Base-by-base conservation (phyloP, 2,329 filamentous ascomycete species). In the Chrysoporthe puriensis region DNA sequence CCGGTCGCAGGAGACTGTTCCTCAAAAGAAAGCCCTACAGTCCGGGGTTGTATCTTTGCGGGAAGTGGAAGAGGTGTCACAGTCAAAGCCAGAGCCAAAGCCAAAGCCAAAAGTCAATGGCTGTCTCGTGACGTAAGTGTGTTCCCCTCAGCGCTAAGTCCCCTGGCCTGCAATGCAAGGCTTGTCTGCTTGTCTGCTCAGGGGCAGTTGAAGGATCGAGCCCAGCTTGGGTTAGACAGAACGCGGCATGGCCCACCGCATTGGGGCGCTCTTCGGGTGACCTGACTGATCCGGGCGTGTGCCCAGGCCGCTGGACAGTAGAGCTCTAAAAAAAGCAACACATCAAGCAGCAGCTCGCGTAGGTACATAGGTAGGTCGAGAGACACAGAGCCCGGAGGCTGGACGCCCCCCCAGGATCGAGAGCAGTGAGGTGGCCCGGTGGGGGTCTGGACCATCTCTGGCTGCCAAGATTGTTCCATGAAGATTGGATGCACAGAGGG, bases 101-200 rank as follows among this genome's bases (percentile, higher is more conserved):
- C 43, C 52, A 21, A 57, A 26, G 42, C 26, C 26, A 26, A 26
- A 26, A 44, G 11, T 32, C 18, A 59, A 59, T 48, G 44, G 32
- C 34, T 13, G 65, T 68, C 57, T 62, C 69, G 69, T 70, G 69
- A 70, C 69, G 69, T 70, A 70, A 61, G 63, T 36, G 21, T 56
- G 32, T 43, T 34, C 44, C 44, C 54, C 36, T 56, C 56, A 52
- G 66, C 52, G 21, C n/a, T 43, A 61, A 42, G 26, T 60, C 26
- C 58, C 61, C 56, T 62, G 60, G 36, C 54, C 34, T 50, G 58
- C 58, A 36, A 13, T 66, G 36, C 64, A 64, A 63, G 59, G 64
- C 40, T 59, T 57, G 26, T 9, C 43, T 60, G 59, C 26, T 9
- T 62, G 13, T 34, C 52, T 46, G 62, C 32, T 66, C 65, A 67